Evolutionary conservation across 441 rosid species (phyloP), one percentile per base, ranked within the genome.

Genomic region (Flueggea neowawraea): DNA sequence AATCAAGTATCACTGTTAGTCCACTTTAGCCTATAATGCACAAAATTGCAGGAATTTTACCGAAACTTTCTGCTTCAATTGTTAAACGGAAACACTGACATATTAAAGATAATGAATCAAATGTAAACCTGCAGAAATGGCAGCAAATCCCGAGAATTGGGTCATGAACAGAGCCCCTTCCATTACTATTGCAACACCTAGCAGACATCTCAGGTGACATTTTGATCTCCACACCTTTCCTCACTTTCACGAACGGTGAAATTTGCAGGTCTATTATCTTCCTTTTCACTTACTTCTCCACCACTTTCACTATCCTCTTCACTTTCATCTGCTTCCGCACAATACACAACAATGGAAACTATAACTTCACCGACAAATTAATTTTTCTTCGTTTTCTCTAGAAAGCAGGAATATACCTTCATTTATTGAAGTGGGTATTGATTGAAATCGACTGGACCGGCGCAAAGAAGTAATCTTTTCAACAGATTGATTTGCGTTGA

Each of bases 81-180:
- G 28, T 22, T 1, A 22, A 22, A 22, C 1, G 28, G 28, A 22
- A 22, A 22, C 28, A 2, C 28, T 22, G 28, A 22, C 28, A 22
- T 22, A 22, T 22, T 22, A 22, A 22, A 22, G 28, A 11, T 45
- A 0, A 6, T 12, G 36, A 44, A 47, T 0, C 56, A 11, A 33
- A 13, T 31, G 41, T 28, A 6, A 28, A 79, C 84, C 84, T 80
- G 84, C 82, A 80, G 68, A 77, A 80, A 65, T 77, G 84, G 68
- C 84, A 80, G 71, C 80, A 62, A 69, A 80, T 80, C 39, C 84
- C 80, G 57, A 67, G 62, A 54, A 74, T 45, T 33, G 82, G 65
- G 54, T 80, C 72, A 14, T 72, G 69, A 63, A 80, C 28, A 2
- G 72, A 63, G 57, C 81, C 72, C 44, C 84, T 77, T 10, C 73